Base-by-base conservation (phyloP, 108 stramenopile genomes). In the Conticribra guillardii region DNA sequence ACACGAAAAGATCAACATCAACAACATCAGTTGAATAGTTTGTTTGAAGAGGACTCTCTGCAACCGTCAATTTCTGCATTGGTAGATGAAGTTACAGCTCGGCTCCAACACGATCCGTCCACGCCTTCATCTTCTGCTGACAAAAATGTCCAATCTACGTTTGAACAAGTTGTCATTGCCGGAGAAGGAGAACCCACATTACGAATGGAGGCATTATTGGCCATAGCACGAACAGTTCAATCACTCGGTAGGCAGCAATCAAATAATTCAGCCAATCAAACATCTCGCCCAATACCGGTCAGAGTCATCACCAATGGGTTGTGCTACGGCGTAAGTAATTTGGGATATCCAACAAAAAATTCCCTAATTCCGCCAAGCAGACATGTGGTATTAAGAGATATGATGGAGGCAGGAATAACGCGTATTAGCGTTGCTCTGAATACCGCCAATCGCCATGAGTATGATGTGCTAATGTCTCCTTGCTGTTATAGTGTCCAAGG, bases 141-240 rank as follows among this genome's bases (percentile, higher is more conserved):
- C 34, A 23, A 41, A 11, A 41, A 41, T 41, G 5, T 41, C 37
- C 5, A 5, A 5, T 9, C 37, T 9, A 11, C 44, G 4, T 67
- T 71, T 41, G 76, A 84, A 45, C 76, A 81, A 28, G 67, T 90
- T 18, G 89, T 90, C 16, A 65, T 90, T 50, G 84, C 82, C 1
- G 89, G 89, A 41, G 89, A 91, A 72, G 89, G 89, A 14, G 89
- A 92, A 55, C 88, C 91, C 2, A 89, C 86, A 11, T 64, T 92
- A 33, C 78, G 88, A 51, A 64, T 86, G 76, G 69, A 76, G n/a
- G 79, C 85, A 27, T 45, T 86, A n/a, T 31, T 84, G 22, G 54
- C 81, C 27, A 72, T 66, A 27, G 68, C 60, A 18, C 50, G 62
- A 33, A 34, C 16, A 67, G 64, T 76, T 19, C 60, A 63, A 50